phyloP scores from a whole-genome alignment of 2,329 filamentous ascomycete species.

The Pseudogymnoascus sp. region DNA sequence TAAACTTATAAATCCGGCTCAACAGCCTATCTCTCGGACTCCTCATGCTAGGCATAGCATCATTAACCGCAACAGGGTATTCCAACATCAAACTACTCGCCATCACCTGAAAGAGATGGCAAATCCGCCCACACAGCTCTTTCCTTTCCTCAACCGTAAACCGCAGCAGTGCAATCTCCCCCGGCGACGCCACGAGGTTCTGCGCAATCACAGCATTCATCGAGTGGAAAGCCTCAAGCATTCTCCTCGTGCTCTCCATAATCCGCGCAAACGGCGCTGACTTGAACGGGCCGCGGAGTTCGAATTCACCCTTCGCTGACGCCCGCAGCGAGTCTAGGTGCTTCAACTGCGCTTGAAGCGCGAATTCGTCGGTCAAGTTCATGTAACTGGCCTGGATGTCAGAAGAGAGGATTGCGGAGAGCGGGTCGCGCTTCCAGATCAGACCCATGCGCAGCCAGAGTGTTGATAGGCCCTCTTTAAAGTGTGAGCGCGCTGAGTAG shows the following conservation, averaged over 20 bases:
- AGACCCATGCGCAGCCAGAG: constrained; percentile 91
- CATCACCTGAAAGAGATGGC: constrained; percentile 77
- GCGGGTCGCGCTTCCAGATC: constrained; percentile 89
- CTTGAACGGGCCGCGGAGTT: constrained; percentile 80
- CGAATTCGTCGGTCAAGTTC: constrained; percentile 76
- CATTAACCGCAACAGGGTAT: constrained; percentile 66
- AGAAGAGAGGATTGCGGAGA: constrained; percentile 61
- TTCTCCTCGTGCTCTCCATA: constrained; percentile 68
- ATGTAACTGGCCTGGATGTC: constrained; percentile 60
- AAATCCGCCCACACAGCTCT: constrained; percentile 78
- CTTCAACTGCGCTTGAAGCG: constrained; percentile 67
- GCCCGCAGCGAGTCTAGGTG: constrained; percentile 62
- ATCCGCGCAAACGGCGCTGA: constrained; percentile 63
- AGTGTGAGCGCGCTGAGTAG: constrained; percentile 77
- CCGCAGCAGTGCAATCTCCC: constrained; percentile 70
- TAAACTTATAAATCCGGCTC: constrained; percentile 79
- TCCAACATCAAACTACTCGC: constrained; percentile 91
- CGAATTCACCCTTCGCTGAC: constrained; percentile 76
- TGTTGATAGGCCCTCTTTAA: constrained; percentile 82
- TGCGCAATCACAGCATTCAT: constrained; percentile 91
- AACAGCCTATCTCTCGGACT: constrained; percentile 74
- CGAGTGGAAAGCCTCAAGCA: constrained; percentile 89
- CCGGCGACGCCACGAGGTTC: constrained; percentile 63
- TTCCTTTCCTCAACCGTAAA: constrained; percentile 73
- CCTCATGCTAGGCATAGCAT: constrained; percentile 76